Evolutionary conservation across 306 rosid genomes (phyloP), one percentile per base, ranked within the genome.

Genomic region (Purshia tridentata): DNA sequence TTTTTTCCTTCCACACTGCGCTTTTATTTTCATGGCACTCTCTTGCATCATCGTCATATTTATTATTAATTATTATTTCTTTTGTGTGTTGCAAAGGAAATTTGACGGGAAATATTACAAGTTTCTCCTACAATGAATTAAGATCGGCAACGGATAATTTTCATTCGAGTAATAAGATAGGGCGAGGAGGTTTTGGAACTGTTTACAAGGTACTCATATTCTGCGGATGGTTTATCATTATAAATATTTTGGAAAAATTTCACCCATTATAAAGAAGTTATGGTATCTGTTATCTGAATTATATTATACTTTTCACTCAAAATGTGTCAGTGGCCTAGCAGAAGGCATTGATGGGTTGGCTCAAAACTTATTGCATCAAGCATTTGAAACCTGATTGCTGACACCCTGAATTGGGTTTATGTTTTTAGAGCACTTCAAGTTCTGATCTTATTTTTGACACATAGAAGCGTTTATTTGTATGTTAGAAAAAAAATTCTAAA

Each of bases 101-200:
- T 83, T 70, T 71, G 37, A 79, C 78, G 73, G 90, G 71, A 75
- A 90, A 76, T 80, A 75, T 86, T 19, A 88, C 55, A 81, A 50
- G 72, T 57, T 87, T 91, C 86, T 84, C 97, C 69, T 86, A 85
- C 75, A 69, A 79, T 58, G 98, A 90, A 73, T 50, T 95, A 77
- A 88, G 82, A 80, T 64, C 60, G 44, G 99, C 99, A 35, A 90
- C 99, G 4, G 84, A 83, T 81, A 77, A 87, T 79, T 95, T 90
- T 76, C 82, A 90, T 79, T 47, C 74, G 19, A 84, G 83, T 59
- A 85, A 86, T 69, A 91, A 85, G 89, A 76, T 95, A 49, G 99
- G 99, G 78, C 82, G 87, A 16, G 99, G 99, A 64, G 98, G 99
- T 46, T 95, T 91, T 80, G 99, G 99, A 70, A 85, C 87, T 18